Evolutionary conservation across 805 yeast species (phyloP), one percentile per base, ranked within the genome.

Genomic region (Candida maesae): DNA sequence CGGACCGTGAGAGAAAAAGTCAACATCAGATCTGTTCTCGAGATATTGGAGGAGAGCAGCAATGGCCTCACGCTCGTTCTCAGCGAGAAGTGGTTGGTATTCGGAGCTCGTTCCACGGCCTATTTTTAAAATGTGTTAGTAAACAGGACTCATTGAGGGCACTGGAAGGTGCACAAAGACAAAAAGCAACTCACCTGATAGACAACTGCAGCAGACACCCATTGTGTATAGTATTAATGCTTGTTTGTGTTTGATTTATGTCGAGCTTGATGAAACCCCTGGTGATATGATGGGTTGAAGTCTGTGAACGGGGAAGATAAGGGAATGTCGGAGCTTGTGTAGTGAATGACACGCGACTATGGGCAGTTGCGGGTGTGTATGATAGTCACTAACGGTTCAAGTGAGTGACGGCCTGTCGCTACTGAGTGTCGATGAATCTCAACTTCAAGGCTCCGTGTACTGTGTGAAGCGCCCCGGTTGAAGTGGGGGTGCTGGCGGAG

Each of bases 31-130:
- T 39, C 95, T 45, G 63, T 90, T 89, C 61, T 93, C 99, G 46
- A 93, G 71, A 63, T 84, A 93, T 51, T 88, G 91, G 44, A 93
- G 70, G 41, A 93, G 71, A 3, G 91, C 86, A 7, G 96, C 81
- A 35, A 93, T 95, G 23, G 99, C 99, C 55, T 88, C 96, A 46
- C 99, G 76, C 67, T 93, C 99, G 59, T 91, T 89, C 56, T 93
- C 98, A 10, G 96, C 97, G 42, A 93, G 68, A 39, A 87, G 70
- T 29, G 91, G 95, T 47, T 84, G 91, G 67, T 76, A 82, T 47
- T 76, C 67, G 6, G 36, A 33, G 15, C 42, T 38, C 28, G 21
- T 33, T 12, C 38, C 40, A 33, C 45, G 47, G 23, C 47, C 45
- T 42, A 36, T 28, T 16, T 15, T 17, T 14, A 26, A n/a, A 6